These are phyloP conservation scores for Pelomyxa schiedti DNA, from an alignment of 78 protist species.

Conservation along the genomic window DNA sequence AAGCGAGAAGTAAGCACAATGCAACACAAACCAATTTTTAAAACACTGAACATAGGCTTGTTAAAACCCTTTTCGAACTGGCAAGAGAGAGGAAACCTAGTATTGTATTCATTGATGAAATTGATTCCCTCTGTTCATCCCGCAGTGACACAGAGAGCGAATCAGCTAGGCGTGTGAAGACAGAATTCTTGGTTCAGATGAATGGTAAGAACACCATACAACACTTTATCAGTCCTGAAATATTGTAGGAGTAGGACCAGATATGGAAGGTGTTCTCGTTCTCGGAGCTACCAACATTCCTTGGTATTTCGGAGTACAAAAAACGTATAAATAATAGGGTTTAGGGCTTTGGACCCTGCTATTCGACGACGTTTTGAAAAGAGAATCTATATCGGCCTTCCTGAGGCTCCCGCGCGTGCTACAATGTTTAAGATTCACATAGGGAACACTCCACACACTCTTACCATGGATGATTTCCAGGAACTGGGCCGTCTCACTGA, in stretches of 20 bases:
- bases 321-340: no score
- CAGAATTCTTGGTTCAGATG: conserved; percentile 97
- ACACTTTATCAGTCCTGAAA: not conserved
- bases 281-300: conserved; percentile 99
- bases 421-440: conserved; percentile 73
- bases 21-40: not conserved
- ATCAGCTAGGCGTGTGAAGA: conserved; percentile 89
- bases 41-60: conserved; percentile 47
- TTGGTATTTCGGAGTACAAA: conserved; percentile 79
- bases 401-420: conserved; percentile 64
- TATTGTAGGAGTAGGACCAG: conserved; percentile 72
- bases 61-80: conserved; percentile 81
- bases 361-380: conserved; percentile 79
- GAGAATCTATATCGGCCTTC: conserved; percentile 47
- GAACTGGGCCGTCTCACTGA: not conserved
- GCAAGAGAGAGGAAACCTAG: conserved; percentile 85
- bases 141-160: conserved; percentile 88
- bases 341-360: no score
- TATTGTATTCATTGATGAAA: conserved; percentile 96
- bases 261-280: conserved; percentile 82
- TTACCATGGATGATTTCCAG: not conserved
- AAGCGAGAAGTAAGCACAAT: conserved; percentile 56
- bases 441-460: conserved; percentile 65
- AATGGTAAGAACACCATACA: conserved; percentile 42
- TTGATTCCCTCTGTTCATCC: conserved; percentile 82